Evolutionary conservation across 2,329 filamentous ascomycete species (phyloP).

Genomic region (Cytospora leucostoma): DNA sequence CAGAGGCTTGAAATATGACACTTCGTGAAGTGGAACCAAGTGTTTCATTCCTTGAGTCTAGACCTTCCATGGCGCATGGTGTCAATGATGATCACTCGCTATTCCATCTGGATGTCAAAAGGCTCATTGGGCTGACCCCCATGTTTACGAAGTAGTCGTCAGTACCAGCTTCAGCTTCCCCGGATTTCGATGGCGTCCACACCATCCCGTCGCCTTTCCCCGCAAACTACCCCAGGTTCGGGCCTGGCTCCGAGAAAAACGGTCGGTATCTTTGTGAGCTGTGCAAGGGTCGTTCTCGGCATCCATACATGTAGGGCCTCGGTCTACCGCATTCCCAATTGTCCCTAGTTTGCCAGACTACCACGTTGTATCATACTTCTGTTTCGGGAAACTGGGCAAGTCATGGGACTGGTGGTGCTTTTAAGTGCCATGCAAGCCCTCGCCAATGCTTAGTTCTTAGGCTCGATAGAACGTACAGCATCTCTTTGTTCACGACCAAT

Average conservation of each 20-base stretch:
- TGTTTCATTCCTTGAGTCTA: too few relatives aligned
- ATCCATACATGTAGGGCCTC: neutral
- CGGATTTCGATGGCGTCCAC: conserved; percentile 10
- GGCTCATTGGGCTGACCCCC: neutral
- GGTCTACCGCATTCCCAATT: neutral
- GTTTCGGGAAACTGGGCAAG: neutral
- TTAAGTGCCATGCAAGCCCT: neutral
- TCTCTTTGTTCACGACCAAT: conserved; percentile 11
- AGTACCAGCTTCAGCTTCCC: conserved; percentile 3
- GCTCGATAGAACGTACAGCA: neutral
- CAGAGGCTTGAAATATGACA: too few relatives aligned
- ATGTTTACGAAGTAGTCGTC: neutral
- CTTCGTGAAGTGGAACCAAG: too few relatives aligned
- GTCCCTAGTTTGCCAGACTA: conserved; percentile 1
- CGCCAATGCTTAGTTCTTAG: neutral
- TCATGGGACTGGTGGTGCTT: neutral
- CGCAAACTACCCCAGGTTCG: conserved; percentile 13
- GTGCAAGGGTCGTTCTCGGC: neutral
- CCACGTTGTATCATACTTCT: neutral
- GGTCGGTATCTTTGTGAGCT: neutral
- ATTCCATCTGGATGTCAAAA: neutral
- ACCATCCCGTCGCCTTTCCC: conserved; percentile 7
- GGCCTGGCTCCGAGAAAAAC: neutral
- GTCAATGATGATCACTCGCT: neutral
- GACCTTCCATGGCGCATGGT: neutral